phyloP scores from a whole-genome alignment of 2,329 filamentous ascomycete species.

The Knoxdaviesia proteae region DNA sequence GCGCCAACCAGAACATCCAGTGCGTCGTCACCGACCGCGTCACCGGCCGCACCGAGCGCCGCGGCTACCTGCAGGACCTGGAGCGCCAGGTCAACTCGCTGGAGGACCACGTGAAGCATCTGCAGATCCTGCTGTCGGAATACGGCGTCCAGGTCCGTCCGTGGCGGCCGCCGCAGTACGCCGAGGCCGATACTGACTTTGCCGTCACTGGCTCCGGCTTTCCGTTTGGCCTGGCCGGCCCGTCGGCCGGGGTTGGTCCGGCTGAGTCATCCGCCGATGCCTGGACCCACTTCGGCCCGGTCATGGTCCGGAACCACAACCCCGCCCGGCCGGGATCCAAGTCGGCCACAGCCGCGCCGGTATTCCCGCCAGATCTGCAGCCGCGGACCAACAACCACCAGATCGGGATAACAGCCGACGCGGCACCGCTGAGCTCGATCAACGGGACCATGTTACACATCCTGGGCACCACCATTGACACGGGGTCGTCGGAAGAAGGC shows the following conservation, averaged over 20 bases:
- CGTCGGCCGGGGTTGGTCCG: no score
- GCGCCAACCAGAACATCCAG: slow-evolving; percentile 51
- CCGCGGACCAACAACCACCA: slow-evolving; percentile 37
- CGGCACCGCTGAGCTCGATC: slow-evolving; percentile 48
- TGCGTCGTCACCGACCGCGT: slow-evolving; percentile 78
- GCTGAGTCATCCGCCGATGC: no score
- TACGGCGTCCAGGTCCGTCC: slow-evolving; percentile 34
- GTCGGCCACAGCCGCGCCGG: neutral
- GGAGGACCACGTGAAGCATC: slow-evolving; percentile 42
- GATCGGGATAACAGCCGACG: slow-evolving; percentile 42
- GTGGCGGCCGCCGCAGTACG: neutral
- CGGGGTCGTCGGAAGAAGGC: slow-evolving; percentile 44
- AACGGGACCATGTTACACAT: slow-evolving; percentile 59
- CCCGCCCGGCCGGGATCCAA: no score
- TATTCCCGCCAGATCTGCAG: slow-evolving; percentile 14
- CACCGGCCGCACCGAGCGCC: slow-evolving; percentile 56
- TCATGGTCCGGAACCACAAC: no score
- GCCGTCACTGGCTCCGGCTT: no score
- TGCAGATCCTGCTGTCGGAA: slow-evolving; percentile 44
- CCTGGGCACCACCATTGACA: slow-evolving; percentile 60
- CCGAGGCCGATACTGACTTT: neutral
- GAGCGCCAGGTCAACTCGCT: slow-evolving; percentile 53
- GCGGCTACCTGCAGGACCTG: slow-evolving; percentile 59
- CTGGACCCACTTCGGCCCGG: no score
- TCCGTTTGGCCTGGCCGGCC: no score